A percentile compares a stretch with the other conserved stretches of the same genome.
phyloP scores from a whole-genome alignment of 2,329 filamentous ascomycete genomes.

The Pyrenophora teres region DNA sequence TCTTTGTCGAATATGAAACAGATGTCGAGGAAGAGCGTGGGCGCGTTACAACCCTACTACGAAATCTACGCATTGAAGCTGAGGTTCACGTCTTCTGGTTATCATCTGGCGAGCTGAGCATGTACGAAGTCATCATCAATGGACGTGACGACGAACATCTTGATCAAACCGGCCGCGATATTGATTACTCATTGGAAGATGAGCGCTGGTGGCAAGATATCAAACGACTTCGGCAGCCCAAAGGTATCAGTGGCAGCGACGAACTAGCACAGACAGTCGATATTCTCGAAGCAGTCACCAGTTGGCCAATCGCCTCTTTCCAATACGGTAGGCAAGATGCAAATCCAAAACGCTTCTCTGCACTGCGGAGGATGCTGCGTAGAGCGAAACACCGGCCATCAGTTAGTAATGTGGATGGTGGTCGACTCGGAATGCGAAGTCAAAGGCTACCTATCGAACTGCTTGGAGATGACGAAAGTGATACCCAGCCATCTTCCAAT shows the following conservation, averaged over 20 bases:
- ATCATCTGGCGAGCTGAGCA: constrained; percentile 70
- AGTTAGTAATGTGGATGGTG: constrained; percentile 57
- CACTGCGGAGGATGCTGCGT: constrained; percentile 65
- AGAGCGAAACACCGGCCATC: constrained; percentile 61
- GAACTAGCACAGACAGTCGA: constrained; percentile 52
- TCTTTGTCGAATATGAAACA: constrained; percentile 87
- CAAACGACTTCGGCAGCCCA: constrained; percentile 54
- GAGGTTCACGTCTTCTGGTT: constrained; percentile 80
- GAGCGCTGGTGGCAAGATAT: constrained; percentile 86
- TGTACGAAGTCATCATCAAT: constrained; percentile 78
- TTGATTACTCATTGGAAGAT: constrained; percentile 69
- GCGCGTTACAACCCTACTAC: constrained; percentile 73
- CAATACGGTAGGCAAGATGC: constrained; percentile 55
- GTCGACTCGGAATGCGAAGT: constrained; percentile 75
- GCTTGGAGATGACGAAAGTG: constrained; percentile 46
- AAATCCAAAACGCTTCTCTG: constrained; percentile 57
- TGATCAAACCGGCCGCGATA: constrained; percentile 61
- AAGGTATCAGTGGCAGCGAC: constrained; percentile 47
- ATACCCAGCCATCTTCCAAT: constrained; percentile 28
- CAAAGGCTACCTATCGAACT: constrained; percentile 70
- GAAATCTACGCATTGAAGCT: constrained; percentile 81
- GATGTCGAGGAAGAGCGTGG: constrained; percentile 80
- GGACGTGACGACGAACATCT: constrained; percentile 60
- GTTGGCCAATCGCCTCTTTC: constrained; percentile 60
- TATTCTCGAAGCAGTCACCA: constrained; percentile 50